These are phyloP conservation scores for Acanthamoeba lenticulata DNA, from an alignment of 208 protist species.

Conservation along the genomic window DNA sequence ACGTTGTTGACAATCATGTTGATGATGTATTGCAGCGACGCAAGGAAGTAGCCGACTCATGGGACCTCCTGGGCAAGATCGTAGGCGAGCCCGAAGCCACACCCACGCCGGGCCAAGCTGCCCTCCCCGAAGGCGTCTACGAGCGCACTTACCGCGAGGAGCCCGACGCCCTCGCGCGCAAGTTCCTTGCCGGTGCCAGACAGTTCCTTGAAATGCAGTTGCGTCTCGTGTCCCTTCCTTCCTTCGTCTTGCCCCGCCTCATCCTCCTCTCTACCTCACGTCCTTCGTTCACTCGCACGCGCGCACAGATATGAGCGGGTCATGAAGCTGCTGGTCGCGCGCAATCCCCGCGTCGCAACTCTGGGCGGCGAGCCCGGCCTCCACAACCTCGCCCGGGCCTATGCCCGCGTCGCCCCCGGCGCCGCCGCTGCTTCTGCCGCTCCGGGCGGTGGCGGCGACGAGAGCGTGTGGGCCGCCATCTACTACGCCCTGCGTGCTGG, in stretches of 20 bases:
- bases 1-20: too few species aligned
- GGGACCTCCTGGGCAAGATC: background rate
- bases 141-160: background rate
- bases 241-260: background rate
- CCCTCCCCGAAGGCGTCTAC: background rate
- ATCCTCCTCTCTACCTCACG: background rate
- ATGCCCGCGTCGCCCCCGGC: background rate
- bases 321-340: background rate
- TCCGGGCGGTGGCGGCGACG: too few species aligned
- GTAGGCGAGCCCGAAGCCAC: background rate
- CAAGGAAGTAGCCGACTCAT: constrained; percentile 36
- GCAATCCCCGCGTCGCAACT: background rate
- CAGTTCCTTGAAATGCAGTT: constrained; percentile 52
- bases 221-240: background rate
- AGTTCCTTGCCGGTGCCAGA: constrained; percentile 4
- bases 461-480: background rate
- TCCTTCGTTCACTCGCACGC: background rate
- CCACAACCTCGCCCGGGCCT: background rate
- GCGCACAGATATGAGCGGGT: background rate
- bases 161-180: background rate
- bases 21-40: background rate
- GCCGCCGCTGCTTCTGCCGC: too few species aligned
- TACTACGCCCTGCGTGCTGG: constrained; percentile 30
- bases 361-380: constrained; percentile 41
- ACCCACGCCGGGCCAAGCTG: background rate